These are phyloP conservation scores for Trichoderma sp. DNA, from an alignment of 2,329 filamentous ascomycete species.

Conservation along the genomic window DNA sequence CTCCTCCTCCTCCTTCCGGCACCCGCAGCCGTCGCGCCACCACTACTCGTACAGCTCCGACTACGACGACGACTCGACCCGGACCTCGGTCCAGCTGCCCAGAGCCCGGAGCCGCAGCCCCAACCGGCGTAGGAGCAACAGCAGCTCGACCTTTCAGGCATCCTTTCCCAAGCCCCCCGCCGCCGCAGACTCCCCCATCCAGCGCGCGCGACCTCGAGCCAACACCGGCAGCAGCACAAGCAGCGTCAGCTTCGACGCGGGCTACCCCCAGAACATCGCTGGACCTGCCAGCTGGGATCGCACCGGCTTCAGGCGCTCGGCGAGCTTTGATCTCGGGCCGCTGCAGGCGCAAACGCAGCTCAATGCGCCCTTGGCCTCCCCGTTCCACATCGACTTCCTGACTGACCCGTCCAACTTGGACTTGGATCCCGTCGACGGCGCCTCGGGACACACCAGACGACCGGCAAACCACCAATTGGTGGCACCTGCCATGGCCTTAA, in stretches of 20 bases:
- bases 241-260: constrained; percentile 66
- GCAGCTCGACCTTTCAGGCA: constrained; percentile 71
- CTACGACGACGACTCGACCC: constrained; percentile 57
- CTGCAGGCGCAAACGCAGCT: constrained; percentile 35
- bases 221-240: constrained; percentile 75
- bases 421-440: constrained; percentile 56
- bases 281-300: constrained; percentile 62
- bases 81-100: constrained; percentile 55
- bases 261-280: constrained; percentile 57
- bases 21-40: constrained; percentile 32
- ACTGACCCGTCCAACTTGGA: constrained; percentile 48
- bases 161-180: constrained; percentile 65
- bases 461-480: constrained; percentile 35
- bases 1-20: too few relatives aligned
- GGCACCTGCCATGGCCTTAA: constrained; percentile 37
- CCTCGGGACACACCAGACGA: constrained; percentile 42
- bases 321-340: constrained; percentile 70
- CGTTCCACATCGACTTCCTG: constrained; percentile 54
- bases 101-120: constrained; percentile 8
- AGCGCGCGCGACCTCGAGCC: constrained; percentile 55
- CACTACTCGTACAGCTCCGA: constrained; percentile 62
- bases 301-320: constrained; percentile 57
- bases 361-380: constrained; percentile 36
- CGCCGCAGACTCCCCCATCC: constrained; percentile 52
- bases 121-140: constrained; percentile 69